Evolutionary conservation across 139 green algal species (phyloP), one percentile per base, ranked within the genome.

Genomic region (Chlamydomonas incerta): DNA sequence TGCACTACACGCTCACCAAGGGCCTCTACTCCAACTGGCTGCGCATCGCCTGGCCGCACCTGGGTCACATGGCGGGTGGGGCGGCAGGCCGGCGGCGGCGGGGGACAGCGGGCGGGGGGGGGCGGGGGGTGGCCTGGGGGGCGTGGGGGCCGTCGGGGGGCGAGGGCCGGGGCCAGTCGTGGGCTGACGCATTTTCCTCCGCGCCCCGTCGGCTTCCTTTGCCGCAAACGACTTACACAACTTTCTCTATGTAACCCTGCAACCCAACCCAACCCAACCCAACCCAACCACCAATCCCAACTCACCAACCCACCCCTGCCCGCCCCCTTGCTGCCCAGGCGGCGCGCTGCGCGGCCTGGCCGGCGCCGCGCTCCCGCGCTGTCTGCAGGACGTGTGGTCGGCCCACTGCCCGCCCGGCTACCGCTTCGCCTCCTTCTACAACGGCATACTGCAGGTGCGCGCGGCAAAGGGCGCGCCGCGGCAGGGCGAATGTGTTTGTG

Each of bases 21-120:
- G 80, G 58, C 9, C 80, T 85, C 47, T 76, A 77, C 47, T 77
- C 80, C 80, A 85, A 85, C 80, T 68, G 58, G 80, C 47, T 85
- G 66, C 67, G 80, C 0, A 24, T 85, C 50, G 35, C n/a, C 28
- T 95, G 72, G 81, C 91, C 34, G 60, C 94, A 80, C 93, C 92
- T 34, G 82, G 84, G 81, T 34, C 9, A 31, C 41, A 66, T 69
- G 63, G 63, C 24, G 63, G 63, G 24, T 28, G 58, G 23, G n/a
- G n/a, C n/a, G n/a, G n/a, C n/a, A n/a, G n/a, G n/a, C n/a, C 14
- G 26, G 23, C 6, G 8, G 23, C 14, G 60, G 63, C 20, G 63
- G 63, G 24, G 13, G 63, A 17, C 24, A 33, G 24, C 2, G 55
- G 55, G 55, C 11, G 17, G 18, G 20, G 2, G 55, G 55, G 2